Evolutionary conservation across 192 early-diverging fungal species (phyloP).

Genomic region (Podila epigama): DNA sequence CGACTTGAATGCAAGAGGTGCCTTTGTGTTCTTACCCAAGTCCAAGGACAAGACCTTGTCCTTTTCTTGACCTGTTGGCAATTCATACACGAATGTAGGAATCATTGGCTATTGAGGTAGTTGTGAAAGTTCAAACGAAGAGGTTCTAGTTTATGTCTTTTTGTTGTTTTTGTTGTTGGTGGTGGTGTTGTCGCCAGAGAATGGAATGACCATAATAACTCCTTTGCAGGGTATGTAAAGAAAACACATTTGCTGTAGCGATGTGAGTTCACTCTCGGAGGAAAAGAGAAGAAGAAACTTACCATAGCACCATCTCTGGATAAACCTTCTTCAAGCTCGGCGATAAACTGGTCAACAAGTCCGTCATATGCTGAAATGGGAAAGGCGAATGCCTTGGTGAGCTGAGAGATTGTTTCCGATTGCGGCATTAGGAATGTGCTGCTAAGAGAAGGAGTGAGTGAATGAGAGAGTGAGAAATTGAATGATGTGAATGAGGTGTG

Average conservation of each 20-base stretch:
- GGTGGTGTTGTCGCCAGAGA: no score
- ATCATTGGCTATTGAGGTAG: slow-evolving; percentile 73
- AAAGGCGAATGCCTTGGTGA: slow-evolving; percentile 33
- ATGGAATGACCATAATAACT: no score
- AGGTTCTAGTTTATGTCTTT: no score
- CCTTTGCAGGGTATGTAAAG: no score
- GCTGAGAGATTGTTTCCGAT: slow-evolving; percentile 12
- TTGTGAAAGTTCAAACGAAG: no score
- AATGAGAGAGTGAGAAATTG: not conserved
- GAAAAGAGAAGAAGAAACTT: not conserved
- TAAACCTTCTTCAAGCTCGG: slow-evolving; percentile 30
- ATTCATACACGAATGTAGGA: slow-evolving; percentile 82
- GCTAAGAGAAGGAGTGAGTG: not conserved
- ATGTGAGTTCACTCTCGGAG: no score
- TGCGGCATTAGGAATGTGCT: slow-evolving; percentile 4
- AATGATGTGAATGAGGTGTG: no score
- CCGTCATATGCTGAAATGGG: slow-evolving; percentile 33
- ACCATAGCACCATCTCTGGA: slow-evolving; percentile 19
- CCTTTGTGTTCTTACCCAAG: slow-evolving; percentile 59
- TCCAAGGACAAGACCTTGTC: slow-evolving; percentile 88
- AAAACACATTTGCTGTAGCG: no score
- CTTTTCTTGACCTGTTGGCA: slow-evolving; percentile 84
- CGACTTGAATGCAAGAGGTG: not conserved
- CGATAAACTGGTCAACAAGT: slow-evolving; percentile 38
- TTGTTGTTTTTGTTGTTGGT: no score